Percentiles rank a stretch among this genome's conserved stretches.
Evolutionary conservation across 1,284 basidiomycete species (phyloP).

Genomic region (Pyrrhoderma noxium): DNA sequence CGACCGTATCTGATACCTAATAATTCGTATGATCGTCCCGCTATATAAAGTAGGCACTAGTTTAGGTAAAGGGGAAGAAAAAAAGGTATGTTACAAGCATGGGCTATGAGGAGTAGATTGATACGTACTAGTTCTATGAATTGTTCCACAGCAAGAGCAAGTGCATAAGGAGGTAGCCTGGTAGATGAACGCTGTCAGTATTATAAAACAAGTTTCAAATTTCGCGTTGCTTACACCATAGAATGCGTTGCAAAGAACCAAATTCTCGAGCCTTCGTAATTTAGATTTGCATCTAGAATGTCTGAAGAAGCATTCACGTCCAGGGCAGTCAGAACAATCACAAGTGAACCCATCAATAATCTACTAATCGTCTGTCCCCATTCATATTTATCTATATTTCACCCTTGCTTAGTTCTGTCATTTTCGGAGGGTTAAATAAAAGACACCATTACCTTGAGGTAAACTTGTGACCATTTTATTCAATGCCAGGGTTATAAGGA

Average conservation of each 20-base stretch:
- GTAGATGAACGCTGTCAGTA: not conserved
- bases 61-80: not conserved
- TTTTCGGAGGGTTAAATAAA: not conserved
- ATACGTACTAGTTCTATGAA: conserved; percentile 11
- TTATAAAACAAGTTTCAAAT: not conserved
- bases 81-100: not conserved
- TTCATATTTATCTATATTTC: conserved; percentile 15
- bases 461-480: conserved; percentile 9
- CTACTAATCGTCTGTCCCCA: conserved; percentile 17
- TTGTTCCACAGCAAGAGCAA: conserved; percentile 10
- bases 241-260: conserved; percentile 15
- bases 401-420: not conserved
- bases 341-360: conserved; percentile 5
- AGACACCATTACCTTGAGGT: conserved; percentile 1
- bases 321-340: conserved; percentile 12
- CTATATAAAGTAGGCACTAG: conserved; percentile 9
- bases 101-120: not conserved
- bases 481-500: conserved; percentile 10
- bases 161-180: conserved; percentile 13
- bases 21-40: conserved; percentile 10
- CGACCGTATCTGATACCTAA: too few species aligned
- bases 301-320: conserved; percentile 9
- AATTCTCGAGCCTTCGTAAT: conserved; percentile 13
- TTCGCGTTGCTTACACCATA: conserved; percentile 9
- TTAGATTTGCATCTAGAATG: conserved; percentile 7